These are phyloP conservation scores for Populus hybrid DNA, from an alignment of 441 rosid species.

Conservation along the genomic window DNA sequence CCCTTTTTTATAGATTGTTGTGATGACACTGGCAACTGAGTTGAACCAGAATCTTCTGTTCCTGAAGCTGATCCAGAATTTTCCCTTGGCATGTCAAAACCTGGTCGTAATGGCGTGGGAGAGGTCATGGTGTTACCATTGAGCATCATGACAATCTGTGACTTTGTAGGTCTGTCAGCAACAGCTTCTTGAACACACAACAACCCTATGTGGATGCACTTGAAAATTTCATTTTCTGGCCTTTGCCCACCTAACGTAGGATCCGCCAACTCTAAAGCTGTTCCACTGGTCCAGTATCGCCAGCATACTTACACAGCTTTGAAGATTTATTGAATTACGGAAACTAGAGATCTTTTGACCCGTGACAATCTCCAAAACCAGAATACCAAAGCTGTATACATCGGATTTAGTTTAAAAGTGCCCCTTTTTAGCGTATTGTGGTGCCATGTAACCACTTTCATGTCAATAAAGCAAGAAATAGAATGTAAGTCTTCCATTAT, in stretches of 20 bases:
- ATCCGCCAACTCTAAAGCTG: slow-evolving; percentile 25
- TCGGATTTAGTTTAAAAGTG: slow-evolving; percentile 34
- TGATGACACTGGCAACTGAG: not conserved
- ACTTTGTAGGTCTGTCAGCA: slow-evolving; percentile 35
- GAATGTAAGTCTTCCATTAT: not conserved
- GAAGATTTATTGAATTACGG: slow-evolving; percentile 21
- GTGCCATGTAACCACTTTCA: slow-evolving; percentile 42
- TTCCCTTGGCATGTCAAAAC: slow-evolving; percentile 9
- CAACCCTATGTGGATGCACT: slow-evolving; percentile 37
- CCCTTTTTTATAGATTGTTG: slow-evolving; percentile 22
- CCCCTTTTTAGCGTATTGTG: slow-evolving; percentile 28
- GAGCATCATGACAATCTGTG: slow-evolving; percentile 28
- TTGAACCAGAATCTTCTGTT: not conserved
- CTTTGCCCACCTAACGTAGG: slow-evolving; percentile 22
- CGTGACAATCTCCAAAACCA: slow-evolving; percentile 32
- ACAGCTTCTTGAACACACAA: slow-evolving; percentile 43
- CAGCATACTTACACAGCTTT: slow-evolving; percentile 24
- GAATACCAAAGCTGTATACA: slow-evolving; percentile 37
- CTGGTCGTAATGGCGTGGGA: slow-evolving; percentile 29
- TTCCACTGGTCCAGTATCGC: slow-evolving; percentile 31
- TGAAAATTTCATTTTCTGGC: slow-evolving; percentile 17
- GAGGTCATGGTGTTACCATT: slow-evolving; percentile 18
- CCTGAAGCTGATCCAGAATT: not conserved
- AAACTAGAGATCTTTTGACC: slow-evolving; percentile 26
- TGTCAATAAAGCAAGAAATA: not conserved